phyloP scores from a whole-genome alignment of 768 basidiomycete genomes.

The Boletus reticulatus region DNA sequence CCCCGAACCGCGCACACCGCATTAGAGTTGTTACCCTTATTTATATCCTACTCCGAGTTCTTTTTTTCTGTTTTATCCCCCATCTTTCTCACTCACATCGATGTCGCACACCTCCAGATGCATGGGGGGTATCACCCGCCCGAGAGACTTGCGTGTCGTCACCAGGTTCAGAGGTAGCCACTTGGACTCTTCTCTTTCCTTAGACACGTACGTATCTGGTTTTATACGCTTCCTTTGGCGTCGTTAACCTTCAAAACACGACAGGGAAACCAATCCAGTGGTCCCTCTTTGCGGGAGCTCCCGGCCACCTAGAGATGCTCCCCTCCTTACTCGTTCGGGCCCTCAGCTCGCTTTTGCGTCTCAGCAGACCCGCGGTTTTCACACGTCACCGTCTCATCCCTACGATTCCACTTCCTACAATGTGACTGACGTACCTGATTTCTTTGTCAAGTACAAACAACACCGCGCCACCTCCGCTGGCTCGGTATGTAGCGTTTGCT shows the following conservation, averaged over 20 bases:
- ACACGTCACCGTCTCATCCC: slow-evolving; percentile 16
- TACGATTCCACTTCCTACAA: slow-evolving; percentile 29
- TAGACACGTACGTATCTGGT: slow-evolving; percentile 37
- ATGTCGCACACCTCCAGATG: slow-evolving; percentile 32
- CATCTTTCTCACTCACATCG: neutral
- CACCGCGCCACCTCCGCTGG: slow-evolving; percentile 4
- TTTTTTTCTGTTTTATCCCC: neutral
- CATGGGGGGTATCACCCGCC: slow-evolving; percentile 40
- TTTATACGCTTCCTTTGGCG: slow-evolving; percentile 29
- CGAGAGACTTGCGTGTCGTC: slow-evolving; percentile 34
- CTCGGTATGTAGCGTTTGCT: slow-evolving; percentile 3
- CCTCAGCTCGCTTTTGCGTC: neutral
- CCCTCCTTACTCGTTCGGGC: neutral
- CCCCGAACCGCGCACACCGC: neutral
- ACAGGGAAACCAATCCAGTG: slow-evolving; percentile 23
- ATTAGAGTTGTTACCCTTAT: neutral
- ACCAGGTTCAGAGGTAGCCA: slow-evolving; percentile 37
- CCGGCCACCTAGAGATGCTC: neutral
- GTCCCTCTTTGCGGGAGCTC: neutral
- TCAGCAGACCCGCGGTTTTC: slow-evolving; percentile 23
- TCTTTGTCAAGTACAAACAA: slow-evolving; percentile 29
- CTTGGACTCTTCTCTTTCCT: slow-evolving; percentile 24
- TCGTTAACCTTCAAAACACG: slow-evolving; percentile 30
- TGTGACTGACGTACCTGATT: slow-evolving; percentile 23
- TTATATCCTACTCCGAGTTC: neutral